Evolutionary conservation across 1,284 basidiomycete genomes (phyloP).

Genomic region (Apiotrichum brassicae): DNA sequence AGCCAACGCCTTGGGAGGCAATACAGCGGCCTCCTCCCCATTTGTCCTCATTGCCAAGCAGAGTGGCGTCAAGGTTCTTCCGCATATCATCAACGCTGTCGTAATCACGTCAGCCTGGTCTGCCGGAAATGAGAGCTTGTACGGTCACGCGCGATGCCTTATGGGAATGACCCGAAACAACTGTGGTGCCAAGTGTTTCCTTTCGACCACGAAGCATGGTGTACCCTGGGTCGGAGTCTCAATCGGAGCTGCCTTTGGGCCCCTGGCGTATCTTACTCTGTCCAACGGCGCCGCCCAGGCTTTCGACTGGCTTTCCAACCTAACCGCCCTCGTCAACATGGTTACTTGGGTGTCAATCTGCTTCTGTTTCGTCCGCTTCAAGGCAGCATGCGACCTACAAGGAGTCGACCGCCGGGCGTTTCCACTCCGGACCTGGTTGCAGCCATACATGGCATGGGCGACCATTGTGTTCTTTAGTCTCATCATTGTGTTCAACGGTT

Average conservation of each 20-base stretch:
- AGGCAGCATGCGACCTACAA: conserved; percentile 64
- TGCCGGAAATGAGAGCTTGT: conserved; percentile 51
- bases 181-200: conserved; percentile 57
- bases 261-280: conserved; percentile 53
- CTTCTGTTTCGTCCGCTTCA: conserved; percentile 68
- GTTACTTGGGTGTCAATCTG: conserved; percentile 75
- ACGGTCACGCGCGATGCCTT: conserved; percentile 49
- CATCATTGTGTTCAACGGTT: conserved; percentile 12
- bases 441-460: conserved; percentile 12
- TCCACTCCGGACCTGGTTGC: conserved; percentile 57
- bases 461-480: conserved; percentile 4
- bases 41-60: conserved; percentile 65
- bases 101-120: conserved; percentile 54
- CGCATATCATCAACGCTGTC: conserved; percentile 61
- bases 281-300: conserved; percentile 56
- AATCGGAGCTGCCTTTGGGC: conserved; percentile 59
- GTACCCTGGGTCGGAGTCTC: conserved; percentile 59
- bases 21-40: conserved; percentile 66
- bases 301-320: conserved; percentile 67
- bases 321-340: conserved; percentile 47
- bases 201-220: conserved; percentile 56
- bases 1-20: conserved; percentile 50
- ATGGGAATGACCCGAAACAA: conserved; percentile 53
- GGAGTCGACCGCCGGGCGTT: conserved; percentile 53
- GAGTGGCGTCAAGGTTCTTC: conserved; percentile 66